phyloP scores from a whole-genome alignment of 192 early-diverging fungal species.

The Backusella macrospora region DNA sequence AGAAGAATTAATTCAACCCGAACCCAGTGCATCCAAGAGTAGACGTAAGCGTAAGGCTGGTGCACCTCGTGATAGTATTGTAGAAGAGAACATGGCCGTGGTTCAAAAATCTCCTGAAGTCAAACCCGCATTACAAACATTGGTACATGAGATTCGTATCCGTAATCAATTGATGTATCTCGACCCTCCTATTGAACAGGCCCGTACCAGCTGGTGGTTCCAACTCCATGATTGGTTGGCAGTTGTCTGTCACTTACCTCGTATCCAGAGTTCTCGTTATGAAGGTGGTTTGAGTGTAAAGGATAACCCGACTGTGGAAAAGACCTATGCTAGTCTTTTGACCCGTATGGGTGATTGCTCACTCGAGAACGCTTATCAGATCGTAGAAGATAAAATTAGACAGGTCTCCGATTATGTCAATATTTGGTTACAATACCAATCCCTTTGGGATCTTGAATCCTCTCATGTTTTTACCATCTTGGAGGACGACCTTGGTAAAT shows the following conservation, averaged over 20 bases:
- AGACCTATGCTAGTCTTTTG: constrained; percentile 70
- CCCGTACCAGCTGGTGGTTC: constrained; percentile 83
- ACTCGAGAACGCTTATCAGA: constrained; percentile 78
- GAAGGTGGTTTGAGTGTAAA: constrained; percentile 75
- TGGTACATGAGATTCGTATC: constrained; percentile 88
- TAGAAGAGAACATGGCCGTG: constrained; percentile 38
- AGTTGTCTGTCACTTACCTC: constrained; percentile 79
- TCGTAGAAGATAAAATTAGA: constrained; percentile 77
- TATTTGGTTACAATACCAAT: constrained; percentile 98
- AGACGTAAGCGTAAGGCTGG: constrained; percentile 45
- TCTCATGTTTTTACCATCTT: constrained; percentile 80
- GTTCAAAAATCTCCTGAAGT: constrained; percentile 47
- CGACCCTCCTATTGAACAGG: constrained; percentile 94
- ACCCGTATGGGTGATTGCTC: constrained; percentile 70
- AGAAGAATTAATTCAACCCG: constrained; percentile 45
- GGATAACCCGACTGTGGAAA: constrained; percentile 52
- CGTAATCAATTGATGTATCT: constrained; percentile 96
- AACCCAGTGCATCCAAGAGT: constrained; percentile 47
- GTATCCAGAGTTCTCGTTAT: constrained; percentile 90
- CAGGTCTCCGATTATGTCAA: constrained; percentile 84
- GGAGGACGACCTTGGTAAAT: constrained; percentile 85
- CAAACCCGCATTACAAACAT: constrained; percentile 65
- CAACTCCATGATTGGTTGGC: constrained; percentile 96
- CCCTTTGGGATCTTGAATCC: constrained; percentile 95
- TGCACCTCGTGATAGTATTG: constrained; percentile 34